A percentile compares a stretch with the other conserved stretches of the same genome.
These are phyloP conservation scores for Polyporus arcularius DNA, from an alignment of 768 basidiomycete genomes.

Conservation along the genomic window DNA sequence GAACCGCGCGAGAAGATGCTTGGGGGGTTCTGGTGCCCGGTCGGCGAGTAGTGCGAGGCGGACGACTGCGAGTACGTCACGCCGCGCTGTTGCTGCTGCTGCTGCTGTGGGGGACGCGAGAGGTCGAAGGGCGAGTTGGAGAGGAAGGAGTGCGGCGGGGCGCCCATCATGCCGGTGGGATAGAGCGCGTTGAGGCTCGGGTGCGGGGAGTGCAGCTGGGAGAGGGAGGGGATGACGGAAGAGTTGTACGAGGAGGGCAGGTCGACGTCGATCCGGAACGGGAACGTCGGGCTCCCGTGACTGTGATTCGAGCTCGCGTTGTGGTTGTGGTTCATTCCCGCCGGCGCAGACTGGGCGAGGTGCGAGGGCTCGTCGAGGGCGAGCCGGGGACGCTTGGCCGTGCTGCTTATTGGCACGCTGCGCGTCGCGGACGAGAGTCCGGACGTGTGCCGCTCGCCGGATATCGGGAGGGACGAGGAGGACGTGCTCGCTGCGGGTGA, in stretches of 20 bases:
- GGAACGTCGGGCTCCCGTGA: constrained; percentile 21
- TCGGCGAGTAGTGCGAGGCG: constrained; percentile 14
- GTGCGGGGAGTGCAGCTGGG: constrained; percentile 21
- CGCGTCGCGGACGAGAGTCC: constrained; percentile 19
- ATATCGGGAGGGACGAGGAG: constrained; percentile 26
- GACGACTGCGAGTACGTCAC: constrained; percentile 19
- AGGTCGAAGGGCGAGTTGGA: constrained; percentile 19
- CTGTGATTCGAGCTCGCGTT: constrained; percentile 5
- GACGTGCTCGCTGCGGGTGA: constrained; percentile 18
- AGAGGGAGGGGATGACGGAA: constrained; percentile 14
- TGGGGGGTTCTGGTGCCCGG: constrained; percentile 16
- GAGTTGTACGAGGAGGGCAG: constrained; percentile 21
- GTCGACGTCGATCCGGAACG: constrained; percentile 32
- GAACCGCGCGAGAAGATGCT: constrained; percentile 6
- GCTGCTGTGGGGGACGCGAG: neutral
- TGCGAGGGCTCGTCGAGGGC: constrained; percentile 16
- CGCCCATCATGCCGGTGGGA: constrained; percentile 19
- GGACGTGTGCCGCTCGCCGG: constrained; percentile 30
- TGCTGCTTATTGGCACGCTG: constrained; percentile 15
- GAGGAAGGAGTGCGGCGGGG: constrained; percentile 12
- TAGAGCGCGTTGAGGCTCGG: constrained; percentile 18
- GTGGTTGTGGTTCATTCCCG: constrained; percentile 9
- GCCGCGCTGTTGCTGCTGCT: neutral
- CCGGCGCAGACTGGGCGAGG: constrained; percentile 17
- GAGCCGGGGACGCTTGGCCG: constrained; percentile 25